Evolutionary conservation across 306 rosid genomes (phyloP).

Genomic region (Trifolium fragiferum): DNA sequence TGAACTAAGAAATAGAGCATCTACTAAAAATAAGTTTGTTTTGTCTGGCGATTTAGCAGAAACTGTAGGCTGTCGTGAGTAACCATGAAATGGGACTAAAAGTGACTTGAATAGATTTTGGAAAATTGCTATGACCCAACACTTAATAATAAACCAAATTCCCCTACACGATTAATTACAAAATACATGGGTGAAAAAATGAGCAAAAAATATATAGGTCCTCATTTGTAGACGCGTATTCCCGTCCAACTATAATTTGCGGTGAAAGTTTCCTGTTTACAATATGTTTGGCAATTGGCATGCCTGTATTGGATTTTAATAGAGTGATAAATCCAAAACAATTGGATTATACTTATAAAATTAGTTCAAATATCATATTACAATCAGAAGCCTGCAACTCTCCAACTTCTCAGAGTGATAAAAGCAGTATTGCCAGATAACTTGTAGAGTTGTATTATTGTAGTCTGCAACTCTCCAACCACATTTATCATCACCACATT

Average conservation of each 20-base stretch:
- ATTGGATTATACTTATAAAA: background rate
- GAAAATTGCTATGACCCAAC: no score
- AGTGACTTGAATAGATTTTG: conserved; percentile 2
- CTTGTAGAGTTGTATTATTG: background rate
- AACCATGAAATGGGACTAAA: conserved; percentile 18
- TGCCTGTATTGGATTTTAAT: background rate
- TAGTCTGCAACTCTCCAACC: background rate
- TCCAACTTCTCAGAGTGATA: no score
- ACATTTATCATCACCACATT: background rate
- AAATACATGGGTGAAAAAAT: conserved; percentile 7
- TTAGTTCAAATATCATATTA: background rate
- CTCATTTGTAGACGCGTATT: background rate
- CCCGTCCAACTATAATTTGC: background rate
- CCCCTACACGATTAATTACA: background rate
- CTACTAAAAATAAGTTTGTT: conserved; percentile 6
- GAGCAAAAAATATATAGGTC: background rate
- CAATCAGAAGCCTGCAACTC: no score
- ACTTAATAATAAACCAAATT: no score
- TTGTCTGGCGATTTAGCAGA: conserved; percentile 6
- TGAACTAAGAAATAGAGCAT: no score
- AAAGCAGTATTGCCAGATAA: background rate
- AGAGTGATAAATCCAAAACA: conserved; percentile 2
- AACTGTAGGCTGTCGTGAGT: background rate
- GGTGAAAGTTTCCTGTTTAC: background rate
- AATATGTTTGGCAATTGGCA: conserved; percentile 8